Base-by-base conservation (phyloP, 2,329 filamentous ascomycete species). In the Fusarium lyarnte region DNA sequence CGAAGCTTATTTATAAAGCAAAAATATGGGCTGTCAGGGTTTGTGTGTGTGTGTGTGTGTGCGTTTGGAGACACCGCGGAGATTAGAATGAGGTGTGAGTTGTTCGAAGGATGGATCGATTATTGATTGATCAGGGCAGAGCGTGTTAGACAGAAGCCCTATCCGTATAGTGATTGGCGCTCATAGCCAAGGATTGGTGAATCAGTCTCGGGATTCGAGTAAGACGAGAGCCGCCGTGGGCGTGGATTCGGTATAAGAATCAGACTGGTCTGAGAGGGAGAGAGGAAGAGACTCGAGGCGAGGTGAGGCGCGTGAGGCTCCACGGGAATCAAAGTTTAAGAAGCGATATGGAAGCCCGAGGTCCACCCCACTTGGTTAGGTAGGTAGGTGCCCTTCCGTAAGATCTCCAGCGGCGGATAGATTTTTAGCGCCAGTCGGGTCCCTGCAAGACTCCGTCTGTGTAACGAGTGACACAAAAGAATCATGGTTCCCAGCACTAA, bases 41-140 rank as follows among this genome's bases (percentile, higher is more conserved):
- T 39, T 46, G 45, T 54, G n/a, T 54, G 41, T 54, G 43, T 45
- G n/a, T 29, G 43, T 38, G 55, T 41, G 35, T 38, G 43, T 64
- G n/a, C 41, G 27, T 23, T 41, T 69, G 49, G 29, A 21, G 36
- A 63, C 39, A 38, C 57, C 45, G 36, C 38, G 11, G 47, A 66
- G 61, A 38, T 55, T 33, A 55, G 47, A 46, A 29, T n/a, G 41
- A 65, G 60, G 36, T 47, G 53, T 47, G 45, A 58, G 51, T 31
- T 63, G 53, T 31, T 45, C 33, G 21, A 23, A 52, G 58, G 23
- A 52, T 27, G 23, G 49, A 31, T 55, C 21, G 57, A 42, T 57
- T 58, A 39, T 8, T 29, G 6, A 27, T 55, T 72, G 70, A 73
- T 70, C 65, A 73, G 52, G 61, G 66, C 57, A 58, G 35, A 29